These are phyloP conservation scores for Tremellales sp. DNA, from an alignment of 1,284 basidiomycete genomes.

Conservation along the genomic window DNA sequence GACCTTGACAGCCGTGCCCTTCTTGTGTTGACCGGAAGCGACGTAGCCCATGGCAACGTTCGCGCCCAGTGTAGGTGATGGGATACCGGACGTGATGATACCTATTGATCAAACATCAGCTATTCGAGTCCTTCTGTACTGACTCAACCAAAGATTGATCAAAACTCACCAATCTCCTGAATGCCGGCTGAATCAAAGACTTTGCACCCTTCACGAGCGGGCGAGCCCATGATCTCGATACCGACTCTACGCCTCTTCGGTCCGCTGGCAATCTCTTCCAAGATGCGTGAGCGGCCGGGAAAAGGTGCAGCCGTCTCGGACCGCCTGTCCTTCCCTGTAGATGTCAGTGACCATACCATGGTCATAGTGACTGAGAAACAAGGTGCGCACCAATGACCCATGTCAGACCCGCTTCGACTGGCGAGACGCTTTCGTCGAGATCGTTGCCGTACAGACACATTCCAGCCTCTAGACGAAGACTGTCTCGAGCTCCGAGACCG, in stretches of 20 bases:
- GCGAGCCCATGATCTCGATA: slow-evolving; percentile 74
- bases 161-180: slow-evolving; percentile 58
- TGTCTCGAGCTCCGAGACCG: slow-evolving; percentile 90
- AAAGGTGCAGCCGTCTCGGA: slow-evolving; percentile 58
- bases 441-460: slow-evolving; percentile 97
- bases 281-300: slow-evolving; percentile 76
- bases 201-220: slow-evolving; percentile 82
- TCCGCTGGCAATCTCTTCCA: slow-evolving; percentile 74
- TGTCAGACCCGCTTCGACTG: slow-evolving; percentile 82
- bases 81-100: slow-evolving; percentile 86
- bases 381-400: slow-evolving; percentile 76
- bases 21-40: slow-evolving; percentile 76
- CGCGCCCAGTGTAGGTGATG: slow-evolving; percentile 80
- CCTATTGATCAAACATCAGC: slow-evolving; percentile 52
- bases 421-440: slow-evolving; percentile 77
- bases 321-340: slow-evolving; percentile 71
- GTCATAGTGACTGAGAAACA: neutral
- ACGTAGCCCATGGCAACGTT: slow-evolving; percentile 98
- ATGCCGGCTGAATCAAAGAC: slow-evolving; percentile 60
- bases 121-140: neutral
- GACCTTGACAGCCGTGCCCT: slow-evolving; percentile 64
- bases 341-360: neutral
- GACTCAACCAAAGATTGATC: neutral
- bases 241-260: slow-evolving; percentile 78
- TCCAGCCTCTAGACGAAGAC: slow-evolving; percentile 90